Evolutionary conservation across 2,329 filamentous ascomycete species (phyloP), one percentile per base, ranked within the genome.

Genomic region (Epichloe sp.): DNA sequence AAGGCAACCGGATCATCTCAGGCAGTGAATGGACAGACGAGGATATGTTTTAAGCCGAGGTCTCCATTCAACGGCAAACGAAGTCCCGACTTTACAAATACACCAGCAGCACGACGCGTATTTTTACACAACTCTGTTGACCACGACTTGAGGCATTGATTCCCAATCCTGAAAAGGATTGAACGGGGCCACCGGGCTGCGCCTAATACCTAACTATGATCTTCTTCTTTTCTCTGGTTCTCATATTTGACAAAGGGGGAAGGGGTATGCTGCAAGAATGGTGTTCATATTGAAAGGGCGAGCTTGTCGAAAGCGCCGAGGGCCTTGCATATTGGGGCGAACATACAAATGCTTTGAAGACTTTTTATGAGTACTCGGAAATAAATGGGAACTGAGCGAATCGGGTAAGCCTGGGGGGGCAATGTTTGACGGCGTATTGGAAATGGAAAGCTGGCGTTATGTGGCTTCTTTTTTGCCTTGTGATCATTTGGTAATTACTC

Each of bases 1-100:
- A 82, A 37, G 79, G 78, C n/a, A 77, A 79, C 62, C 72, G 80
- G 36, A 79, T 82, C 54, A 68, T 77, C n/a, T 81, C 77, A 35
- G 78, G 77, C 12, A 82, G 79, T 63, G 80, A 83, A 60, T 84
- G 80, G 80, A 82, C 79, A 2, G 80, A 83, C 55, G 80, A 83
- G 62, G 79, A 83, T 62, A 75, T 71, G 37, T 81, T 73, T 59
- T 80, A 53, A 47, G 48, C 26, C 26, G 21, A 19, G 5, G 4
- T 34, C 37, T 42, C 17, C 26, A 4, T 38, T 3, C 37, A 38
- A 15, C 37, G n/a, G 37, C 31, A 10, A 31, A 31, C 31, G 31
- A 31, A 31, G 31, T 3, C 31, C 31, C 31, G 8, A 31, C 31
- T 31, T 31, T 11, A 31, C 8, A 11, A 11, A 31, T n/a, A 38